These are phyloP conservation scores for Thuidium tamariscinum DNA, from an alignment of 225 moss, liverwort and hornwort genomes.

Conservation along the genomic window DNA sequence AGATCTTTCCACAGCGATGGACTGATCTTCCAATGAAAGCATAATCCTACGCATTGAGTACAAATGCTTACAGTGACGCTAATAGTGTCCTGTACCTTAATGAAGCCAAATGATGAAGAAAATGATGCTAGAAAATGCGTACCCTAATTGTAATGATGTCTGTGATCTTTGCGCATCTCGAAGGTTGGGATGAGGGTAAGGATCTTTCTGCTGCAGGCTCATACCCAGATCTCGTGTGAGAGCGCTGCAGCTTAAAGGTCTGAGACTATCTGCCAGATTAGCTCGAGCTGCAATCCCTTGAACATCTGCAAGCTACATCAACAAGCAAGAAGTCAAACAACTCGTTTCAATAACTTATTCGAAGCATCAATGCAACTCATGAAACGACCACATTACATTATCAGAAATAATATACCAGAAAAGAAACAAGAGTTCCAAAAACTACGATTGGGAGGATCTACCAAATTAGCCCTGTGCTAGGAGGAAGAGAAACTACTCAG, in stretches of 20 bases:
- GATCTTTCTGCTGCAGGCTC: conserved; percentile 39
- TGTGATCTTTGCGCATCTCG: conserved; percentile 67
- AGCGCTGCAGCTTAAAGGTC: conserved; percentile 14
- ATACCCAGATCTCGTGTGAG: conserved; percentile 31
- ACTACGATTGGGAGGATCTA: background rate
- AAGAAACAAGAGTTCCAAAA: background rate
- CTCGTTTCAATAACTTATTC: background rate
- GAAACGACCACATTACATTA: background rate
- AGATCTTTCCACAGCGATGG: background rate
- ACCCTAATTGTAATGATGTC: conserved; percentile 74
- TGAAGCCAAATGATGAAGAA: background rate
- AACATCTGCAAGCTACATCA: conserved; percentile 67
- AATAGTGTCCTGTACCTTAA: background rate
- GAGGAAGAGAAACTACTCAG: background rate
- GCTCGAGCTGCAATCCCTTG: conserved; percentile 48
- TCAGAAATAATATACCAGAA: background rate
- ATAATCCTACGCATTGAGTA: background rate
- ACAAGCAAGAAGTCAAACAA: background rate
- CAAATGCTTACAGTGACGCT: background rate
- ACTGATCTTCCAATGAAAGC: background rate
- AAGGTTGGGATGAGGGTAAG: conserved; percentile 70
- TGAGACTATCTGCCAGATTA: conserved; percentile 13
- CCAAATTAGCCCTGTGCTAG: too few relatives aligned
- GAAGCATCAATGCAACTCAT: background rate
- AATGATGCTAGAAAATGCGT: background rate